Base-by-base conservation (phyloP, 2,329 filamentous ascomycete species). In the Pseudogymnoascus sp. region DNA sequence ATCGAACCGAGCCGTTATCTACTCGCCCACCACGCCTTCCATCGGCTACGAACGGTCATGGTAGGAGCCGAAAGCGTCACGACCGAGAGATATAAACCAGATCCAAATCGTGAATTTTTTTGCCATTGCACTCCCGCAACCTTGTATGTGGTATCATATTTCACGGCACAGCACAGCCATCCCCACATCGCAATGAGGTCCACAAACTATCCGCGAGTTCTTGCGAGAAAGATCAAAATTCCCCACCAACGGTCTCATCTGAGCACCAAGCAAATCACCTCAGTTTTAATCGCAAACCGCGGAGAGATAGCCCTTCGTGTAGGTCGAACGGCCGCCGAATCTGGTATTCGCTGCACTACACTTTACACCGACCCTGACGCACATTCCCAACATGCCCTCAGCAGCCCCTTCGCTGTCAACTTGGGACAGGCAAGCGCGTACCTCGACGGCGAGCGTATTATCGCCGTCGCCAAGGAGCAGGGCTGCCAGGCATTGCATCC, bases 231-330 rank as follows among this genome's bases (percentile, higher is more conserved):
- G 20, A 53, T 53, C 47, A 53, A 53, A 20, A 8, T 53, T 14
- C 47, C 47, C 28, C 47, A 18, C 47, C 47, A 53, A 53, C 47
- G 47, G 33, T 53, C 47, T 53, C 47, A 33, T 25, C 43, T 61
- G 20, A 38, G 61, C 53, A 80, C 77, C 47, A 58, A 58, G 12
- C 80, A 83, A 30, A 83, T 87, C 66, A 86, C 85, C 61, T 96
- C 91, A 7, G 89, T 97, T 41, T 82, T 99, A 22, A 97, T 99
- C 72, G 94, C 94, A 60, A 99, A 99, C 73, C 87, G 94, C 68
- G 94, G 94, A 68, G 94, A 99, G 76, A 99, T 99, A 68, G 94
- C 94, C 58, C 81, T 99, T 72, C 89, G 94, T 67, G 94, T 99
- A 67, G 89, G 92, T 66, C 85, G 87, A 66, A 99, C 94, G 20